Percentiles rank a stretch among this genome's conserved stretches.
phyloP scores from a whole-genome alignment of 805 yeast species.

The baker's yeast (Saccharomyces cerevisiae) region DNA sequence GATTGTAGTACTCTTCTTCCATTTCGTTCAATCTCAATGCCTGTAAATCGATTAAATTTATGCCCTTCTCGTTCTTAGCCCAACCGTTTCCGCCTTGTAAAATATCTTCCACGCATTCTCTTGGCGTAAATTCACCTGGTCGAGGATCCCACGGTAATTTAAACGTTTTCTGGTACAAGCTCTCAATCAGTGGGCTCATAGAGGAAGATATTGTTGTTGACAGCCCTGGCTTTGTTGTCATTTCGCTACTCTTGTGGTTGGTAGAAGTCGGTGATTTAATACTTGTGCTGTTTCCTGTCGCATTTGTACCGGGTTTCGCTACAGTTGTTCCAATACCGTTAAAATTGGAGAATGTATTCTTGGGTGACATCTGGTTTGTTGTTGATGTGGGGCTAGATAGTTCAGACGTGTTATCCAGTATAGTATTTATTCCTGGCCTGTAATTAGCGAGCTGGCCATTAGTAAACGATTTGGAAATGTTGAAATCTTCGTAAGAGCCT shows the following conservation, averaged over 20 bases:
- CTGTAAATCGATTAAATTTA: slow-evolving; percentile 27
- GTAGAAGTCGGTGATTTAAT: slow-evolving; percentile 1
- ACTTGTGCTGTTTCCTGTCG: slow-evolving; percentile 1
- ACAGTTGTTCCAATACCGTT: background rate
- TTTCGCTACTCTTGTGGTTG: background rate
- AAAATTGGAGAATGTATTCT: background rate
- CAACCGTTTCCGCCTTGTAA: slow-evolving; percentile 65
- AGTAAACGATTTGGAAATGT: slow-evolving; percentile 10
- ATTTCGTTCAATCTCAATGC: slow-evolving; percentile 23
- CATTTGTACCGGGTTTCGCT: slow-evolving; percentile 2
- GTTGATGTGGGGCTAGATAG: slow-evolving; percentile 13
- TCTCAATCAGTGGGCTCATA: slow-evolving; percentile 42
- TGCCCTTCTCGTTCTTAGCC: slow-evolving; percentile 37
- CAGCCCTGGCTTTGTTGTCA: slow-evolving; percentile 13
- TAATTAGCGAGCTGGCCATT: slow-evolving; percentile 23
- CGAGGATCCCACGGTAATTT: slow-evolving; percentile 55
- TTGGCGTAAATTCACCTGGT: slow-evolving; percentile 54
- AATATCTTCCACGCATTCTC: slow-evolving; percentile 67
- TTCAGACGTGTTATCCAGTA: slow-evolving; percentile 16
- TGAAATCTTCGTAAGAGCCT: slow-evolving; percentile 30
- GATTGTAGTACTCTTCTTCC: slow-evolving; percentile 16
- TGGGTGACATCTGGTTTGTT: slow-evolving; percentile 6
- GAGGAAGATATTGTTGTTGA: slow-evolving; percentile 27
- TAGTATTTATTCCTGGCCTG: slow-evolving; percentile 14
- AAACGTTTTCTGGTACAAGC: slow-evolving; percentile 44